These are phyloP conservation scores for Rhodotorula kratochvilovae DNA, from an alignment of 768 basidiomycete species.

Conservation along the genomic window DNA sequence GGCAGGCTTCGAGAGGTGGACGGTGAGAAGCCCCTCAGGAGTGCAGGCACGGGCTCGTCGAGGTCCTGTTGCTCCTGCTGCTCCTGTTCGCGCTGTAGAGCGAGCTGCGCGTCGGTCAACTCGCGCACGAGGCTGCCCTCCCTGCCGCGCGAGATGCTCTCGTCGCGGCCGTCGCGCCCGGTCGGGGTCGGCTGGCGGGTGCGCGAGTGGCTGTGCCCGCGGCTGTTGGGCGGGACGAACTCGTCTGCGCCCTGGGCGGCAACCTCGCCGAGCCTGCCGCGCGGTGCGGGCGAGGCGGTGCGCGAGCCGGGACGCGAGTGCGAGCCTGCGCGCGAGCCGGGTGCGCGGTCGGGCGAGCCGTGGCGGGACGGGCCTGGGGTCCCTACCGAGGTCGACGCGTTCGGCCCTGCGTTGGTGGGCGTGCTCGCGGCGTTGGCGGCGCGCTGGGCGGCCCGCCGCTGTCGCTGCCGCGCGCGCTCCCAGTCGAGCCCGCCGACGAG, in stretches of 20 bases:
- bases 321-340: constrained; percentile 7
- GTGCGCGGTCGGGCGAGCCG: constrained; percentile 13
- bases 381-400: neutral
- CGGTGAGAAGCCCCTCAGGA: constrained; percentile 64
- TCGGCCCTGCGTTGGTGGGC: neutral
- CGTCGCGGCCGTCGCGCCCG: neutral
- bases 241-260: neutral
- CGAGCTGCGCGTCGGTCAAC: constrained; percentile 8
- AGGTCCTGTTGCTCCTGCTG: constrained; percentile 1
- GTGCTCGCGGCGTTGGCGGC: neutral
- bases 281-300: constrained; percentile 7
- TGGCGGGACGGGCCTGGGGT: constrained; percentile 11
- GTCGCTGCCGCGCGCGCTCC: constrained; percentile 32
- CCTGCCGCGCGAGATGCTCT: constrained; percentile 17
- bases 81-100: neutral
- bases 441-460: constrained; percentile 14
- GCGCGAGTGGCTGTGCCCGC: constrained; percentile 21
- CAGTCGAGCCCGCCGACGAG: constrained; percentile 35
- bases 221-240: constrained; percentile 28
- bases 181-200: constrained; percentile 9
- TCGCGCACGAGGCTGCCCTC: constrained; percentile 18
- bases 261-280: neutral
- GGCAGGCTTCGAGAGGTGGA: constrained; percentile 68
- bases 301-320: constrained; percentile 20
- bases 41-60: constrained; percentile 51